Percentiles rank a stretch among this genome's conserved stretches.
phyloP scores from a whole-genome alignment of 202 grass and related monocot species.

The Setaria italica region DNA sequence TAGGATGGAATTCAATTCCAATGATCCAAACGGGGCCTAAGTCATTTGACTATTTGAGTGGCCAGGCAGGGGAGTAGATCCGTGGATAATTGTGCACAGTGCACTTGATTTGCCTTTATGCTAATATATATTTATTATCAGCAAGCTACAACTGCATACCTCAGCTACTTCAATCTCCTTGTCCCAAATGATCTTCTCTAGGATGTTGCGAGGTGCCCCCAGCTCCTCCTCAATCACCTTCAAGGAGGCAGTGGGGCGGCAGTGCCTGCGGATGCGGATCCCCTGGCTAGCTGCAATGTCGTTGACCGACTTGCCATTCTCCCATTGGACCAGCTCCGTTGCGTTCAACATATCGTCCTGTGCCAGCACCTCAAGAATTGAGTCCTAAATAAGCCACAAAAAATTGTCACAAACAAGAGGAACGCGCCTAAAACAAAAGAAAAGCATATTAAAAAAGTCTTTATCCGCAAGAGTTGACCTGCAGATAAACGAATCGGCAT shows the following conservation, averaged over 20 bases:
- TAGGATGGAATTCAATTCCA: too few relatives aligned
- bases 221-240: slow-evolving; percentile 44
- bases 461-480: background rate
- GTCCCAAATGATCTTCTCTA: slow-evolving; percentile 95
- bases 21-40: background rate
- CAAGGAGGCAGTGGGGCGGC: slow-evolving; percentile 36
- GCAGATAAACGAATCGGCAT: background rate
- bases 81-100: background rate
- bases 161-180: slow-evolving; percentile 87
- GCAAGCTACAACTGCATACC: slow-evolving; percentile 42
- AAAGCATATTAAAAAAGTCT: background rate
- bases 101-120: background rate
- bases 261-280: slow-evolving; percentile 76
- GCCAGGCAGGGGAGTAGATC: background rate
- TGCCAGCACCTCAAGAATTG: slow-evolving; percentile 25
- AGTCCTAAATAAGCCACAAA: slow-evolving; percentile 7
- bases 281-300: slow-evolving; percentile 71
- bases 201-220: slow-evolving; percentile 65
- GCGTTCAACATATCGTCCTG: slow-evolving; percentile 50
- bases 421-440: too few relatives aligned
- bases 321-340: slow-evolving; percentile 58
- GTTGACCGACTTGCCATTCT: slow-evolving; percentile 63
- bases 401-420: background rate
- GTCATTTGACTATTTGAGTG: background rate
- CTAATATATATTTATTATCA: background rate